Conservation (phyloP, 1,284 basidiomycete species). For the Ustilago curta region DNA sequence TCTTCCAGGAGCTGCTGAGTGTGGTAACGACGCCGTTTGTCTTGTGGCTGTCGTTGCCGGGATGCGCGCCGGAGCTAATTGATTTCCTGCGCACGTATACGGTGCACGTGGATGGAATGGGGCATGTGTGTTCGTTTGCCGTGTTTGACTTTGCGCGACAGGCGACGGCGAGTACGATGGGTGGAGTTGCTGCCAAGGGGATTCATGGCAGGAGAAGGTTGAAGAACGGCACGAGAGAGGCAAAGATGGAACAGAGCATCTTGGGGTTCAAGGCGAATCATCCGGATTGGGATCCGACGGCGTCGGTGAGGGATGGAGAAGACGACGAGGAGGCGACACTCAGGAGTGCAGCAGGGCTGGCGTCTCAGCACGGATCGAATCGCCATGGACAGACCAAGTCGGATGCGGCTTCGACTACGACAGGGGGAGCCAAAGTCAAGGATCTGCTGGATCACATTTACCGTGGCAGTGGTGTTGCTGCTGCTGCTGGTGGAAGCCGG, state of each 20-base stretch:
- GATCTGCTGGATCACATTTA: constrained; percentile 52
- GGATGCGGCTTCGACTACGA: constrained; percentile 7
- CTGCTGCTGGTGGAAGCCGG: constrained; percentile 19
- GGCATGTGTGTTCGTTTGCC: constrained; percentile 97
- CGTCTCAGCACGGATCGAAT: constrained; percentile 3
- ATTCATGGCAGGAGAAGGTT: constrained; percentile 74
- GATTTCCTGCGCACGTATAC: constrained; percentile 76
- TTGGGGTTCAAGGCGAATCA: constrained; percentile 91
- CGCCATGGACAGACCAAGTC: constrained; percentile 13
- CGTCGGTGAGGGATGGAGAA: constrained; percentile 8
- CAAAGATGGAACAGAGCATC: constrained; percentile 92
- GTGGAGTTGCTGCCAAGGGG: constrained; percentile 28
- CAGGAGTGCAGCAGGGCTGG: background rate
- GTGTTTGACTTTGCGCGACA: constrained; percentile 93
- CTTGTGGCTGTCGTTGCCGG: constrained; percentile 89
- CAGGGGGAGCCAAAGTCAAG: constrained; percentile 41
- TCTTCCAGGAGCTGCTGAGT: constrained; percentile 86
- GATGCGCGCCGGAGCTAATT: constrained; percentile 76
- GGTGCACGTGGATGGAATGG: constrained; percentile 93
- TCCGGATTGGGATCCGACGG: constrained; percentile 86
- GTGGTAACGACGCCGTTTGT: constrained; percentile 94
- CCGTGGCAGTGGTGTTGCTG: constrained; percentile 29
- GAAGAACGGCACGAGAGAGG: constrained; percentile 25
- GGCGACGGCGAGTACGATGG: constrained; percentile 72
- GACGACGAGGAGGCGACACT: background rate